Evolutionary conservation across 2,329 filamentous ascomycete species (phyloP).

Genomic region (Dothiorella sarmentorum): DNA sequence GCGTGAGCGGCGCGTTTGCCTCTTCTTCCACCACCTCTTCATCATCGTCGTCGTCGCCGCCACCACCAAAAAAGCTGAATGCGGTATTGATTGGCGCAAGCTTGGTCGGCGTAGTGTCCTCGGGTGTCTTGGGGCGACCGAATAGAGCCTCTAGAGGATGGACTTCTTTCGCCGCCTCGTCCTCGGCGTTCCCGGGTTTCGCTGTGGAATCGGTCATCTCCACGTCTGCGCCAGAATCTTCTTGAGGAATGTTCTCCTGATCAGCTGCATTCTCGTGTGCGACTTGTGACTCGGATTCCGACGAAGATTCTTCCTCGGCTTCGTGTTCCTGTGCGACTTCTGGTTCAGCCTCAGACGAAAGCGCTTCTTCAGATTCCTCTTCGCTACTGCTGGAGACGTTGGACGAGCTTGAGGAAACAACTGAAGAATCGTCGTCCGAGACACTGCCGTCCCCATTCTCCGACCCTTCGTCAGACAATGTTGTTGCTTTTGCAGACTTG

Average conservation of each 20-base stretch:
- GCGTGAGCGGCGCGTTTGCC: constrained; percentile 63
- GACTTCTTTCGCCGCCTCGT: constrained; percentile 43
- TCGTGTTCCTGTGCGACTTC: constrained; percentile 21
- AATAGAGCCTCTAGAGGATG: constrained; percentile 92
- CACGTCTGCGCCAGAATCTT: neutral
- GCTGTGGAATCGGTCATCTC: constrained; percentile 14
- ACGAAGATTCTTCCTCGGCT: constrained; percentile 21
- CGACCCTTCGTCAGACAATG: neutral
- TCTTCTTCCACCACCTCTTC: constrained; percentile 40
- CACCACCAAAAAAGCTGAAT: constrained; percentile 74
- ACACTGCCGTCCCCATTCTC: constrained; percentile 2
- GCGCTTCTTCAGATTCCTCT: constrained; percentile 7
- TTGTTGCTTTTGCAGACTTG: neutral
- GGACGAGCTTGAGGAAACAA: constrained; percentile 35
- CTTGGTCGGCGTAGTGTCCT: constrained; percentile 37
- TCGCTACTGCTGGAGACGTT: constrained; percentile 25
- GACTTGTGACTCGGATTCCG: constrained; percentile 21
- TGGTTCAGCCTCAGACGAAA: constrained; percentile 24
- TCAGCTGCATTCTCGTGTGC: constrained; percentile 19
- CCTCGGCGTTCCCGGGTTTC: neutral
- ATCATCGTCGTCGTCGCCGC: constrained; percentile 23
- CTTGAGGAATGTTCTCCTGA: constrained; percentile 19
- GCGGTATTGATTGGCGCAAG: constrained; percentile 49
- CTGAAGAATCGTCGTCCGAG: constrained; percentile 29
- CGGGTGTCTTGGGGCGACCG: constrained; percentile 59